phyloP scores from a whole-genome alignment of 2,329 filamentous ascomycete species.

The Berkeleyomyces rouxiae region DNA sequence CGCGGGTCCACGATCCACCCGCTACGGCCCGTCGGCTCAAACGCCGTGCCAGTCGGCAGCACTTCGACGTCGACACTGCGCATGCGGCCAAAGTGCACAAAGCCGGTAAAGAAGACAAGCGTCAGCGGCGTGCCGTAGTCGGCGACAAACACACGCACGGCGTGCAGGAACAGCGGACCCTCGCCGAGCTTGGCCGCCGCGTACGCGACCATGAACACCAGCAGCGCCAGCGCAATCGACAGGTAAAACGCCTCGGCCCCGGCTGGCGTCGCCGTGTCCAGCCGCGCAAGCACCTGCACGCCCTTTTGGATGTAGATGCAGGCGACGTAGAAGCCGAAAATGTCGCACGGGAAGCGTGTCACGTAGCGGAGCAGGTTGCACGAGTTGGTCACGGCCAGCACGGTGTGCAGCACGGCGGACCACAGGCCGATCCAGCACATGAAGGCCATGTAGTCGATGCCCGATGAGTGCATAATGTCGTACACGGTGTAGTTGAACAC shows the following conservation, averaged over 20 bases:
- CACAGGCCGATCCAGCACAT: slow-evolving; percentile 90
- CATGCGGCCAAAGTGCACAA: slow-evolving; percentile 77
- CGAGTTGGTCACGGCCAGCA: slow-evolving; percentile 67
- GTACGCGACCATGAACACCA: slow-evolving; percentile 65
- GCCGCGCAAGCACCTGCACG: slow-evolving; percentile 64
- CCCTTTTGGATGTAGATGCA: slow-evolving; percentile 87
- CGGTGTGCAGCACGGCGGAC: slow-evolving; percentile 72
- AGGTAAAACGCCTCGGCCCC: slow-evolving; percentile 50
- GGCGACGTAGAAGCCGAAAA: slow-evolving; percentile 86
- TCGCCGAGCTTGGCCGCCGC: slow-evolving; percentile 54
- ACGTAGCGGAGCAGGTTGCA: slow-evolving; percentile 83
- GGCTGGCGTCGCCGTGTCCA: slow-evolving; percentile 24
- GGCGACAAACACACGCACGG: slow-evolving; percentile 66
- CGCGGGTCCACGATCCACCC: slow-evolving; percentile 70
- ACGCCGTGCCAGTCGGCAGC: slow-evolving; percentile 60
- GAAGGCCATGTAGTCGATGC: slow-evolving; percentile 70
- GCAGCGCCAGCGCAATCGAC: slow-evolving; percentile 56
- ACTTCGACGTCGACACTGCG: slow-evolving; percentile 48
- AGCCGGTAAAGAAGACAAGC: slow-evolving; percentile 76
- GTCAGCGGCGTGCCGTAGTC: slow-evolving; percentile 78
- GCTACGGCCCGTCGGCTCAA: slow-evolving; percentile 58
- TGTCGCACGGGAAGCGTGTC: slow-evolving; percentile 81
- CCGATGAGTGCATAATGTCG: slow-evolving; percentile 64
- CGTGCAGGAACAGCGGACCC: slow-evolving; percentile 56
- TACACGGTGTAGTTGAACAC: slow-evolving; percentile 92